These are phyloP conservation scores for Panicum virgatum DNA, from an alignment of 202 grass and related monocot species.

Conservation along the genomic window DNA sequence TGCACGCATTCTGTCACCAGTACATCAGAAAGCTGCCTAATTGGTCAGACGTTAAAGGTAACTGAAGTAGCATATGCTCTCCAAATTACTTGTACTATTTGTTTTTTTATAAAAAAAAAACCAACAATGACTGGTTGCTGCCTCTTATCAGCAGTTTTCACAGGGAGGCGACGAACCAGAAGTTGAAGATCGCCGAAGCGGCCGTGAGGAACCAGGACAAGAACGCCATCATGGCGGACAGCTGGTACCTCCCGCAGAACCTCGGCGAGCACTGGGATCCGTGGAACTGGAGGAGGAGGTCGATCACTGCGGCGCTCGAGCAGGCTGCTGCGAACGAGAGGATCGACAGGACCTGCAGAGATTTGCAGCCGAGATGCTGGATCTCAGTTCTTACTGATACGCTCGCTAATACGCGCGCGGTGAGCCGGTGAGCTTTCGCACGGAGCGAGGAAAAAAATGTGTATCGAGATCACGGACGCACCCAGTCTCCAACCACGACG, in stretches of 20 bases:
- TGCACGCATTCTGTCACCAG: no score
- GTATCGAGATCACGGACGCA: slow-evolving; percentile 20
- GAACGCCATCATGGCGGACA: slow-evolving; percentile 89
- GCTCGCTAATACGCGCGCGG: neutral
- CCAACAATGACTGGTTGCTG: neutral
- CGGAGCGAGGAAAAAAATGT: no score
- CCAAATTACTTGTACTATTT: neutral
- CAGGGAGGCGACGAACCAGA: slow-evolving; percentile 70
- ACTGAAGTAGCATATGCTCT: neutral
- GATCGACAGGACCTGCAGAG: slow-evolving; percentile 59
- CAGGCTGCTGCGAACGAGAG: slow-evolving; percentile 76
- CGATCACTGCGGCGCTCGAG: slow-evolving; percentile 72
- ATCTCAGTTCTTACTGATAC: neutral
- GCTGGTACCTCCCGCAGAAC: slow-evolving; percentile 74
- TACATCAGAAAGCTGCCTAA: neutral
- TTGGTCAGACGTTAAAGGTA: neutral
- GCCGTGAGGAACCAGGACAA: slow-evolving; percentile 82
- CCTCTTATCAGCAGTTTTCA: slow-evolving; percentile 10
- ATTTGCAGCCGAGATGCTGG: neutral
- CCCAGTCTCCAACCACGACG: slow-evolving; percentile 69
- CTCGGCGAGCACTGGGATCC: slow-evolving; percentile 58
- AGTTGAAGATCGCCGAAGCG: slow-evolving; percentile 75
- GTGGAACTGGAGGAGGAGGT: slow-evolving; percentile 63
- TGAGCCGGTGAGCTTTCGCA: no score
- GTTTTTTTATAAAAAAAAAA: neutral